A percentile compares a stretch with the other conserved stretches of the same genome.
Evolutionary conservation across 1,284 basidiomycete species (phyloP).

Genomic region (Cutaneotrichosporon arboriforme): DNA sequence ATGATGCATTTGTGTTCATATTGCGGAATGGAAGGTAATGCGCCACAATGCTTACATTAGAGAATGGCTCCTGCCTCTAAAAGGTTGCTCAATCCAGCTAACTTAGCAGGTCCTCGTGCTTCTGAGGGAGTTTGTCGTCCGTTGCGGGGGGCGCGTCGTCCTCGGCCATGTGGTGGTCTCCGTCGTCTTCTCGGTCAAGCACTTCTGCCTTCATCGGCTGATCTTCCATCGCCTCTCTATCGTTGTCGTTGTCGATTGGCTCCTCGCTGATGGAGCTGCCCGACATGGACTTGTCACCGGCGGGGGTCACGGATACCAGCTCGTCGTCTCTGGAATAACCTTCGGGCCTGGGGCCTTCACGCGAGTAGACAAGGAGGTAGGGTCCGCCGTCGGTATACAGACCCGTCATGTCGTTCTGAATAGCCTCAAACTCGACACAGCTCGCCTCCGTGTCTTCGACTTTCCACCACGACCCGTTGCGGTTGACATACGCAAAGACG

Average conservation of each 20-base stretch:
- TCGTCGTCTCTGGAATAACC: slow-evolving; percentile 1
- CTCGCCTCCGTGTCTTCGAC: slow-evolving; percentile 31
- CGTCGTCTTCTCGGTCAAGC: too few species aligned
- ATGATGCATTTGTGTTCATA: background rate
- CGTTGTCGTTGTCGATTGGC: background rate
- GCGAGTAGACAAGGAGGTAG: slow-evolving; percentile 32
- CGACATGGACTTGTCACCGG: background rate
- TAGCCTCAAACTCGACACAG: slow-evolving; percentile 28
- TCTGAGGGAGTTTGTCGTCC: too few species aligned
- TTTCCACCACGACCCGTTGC: slow-evolving; percentile 37
- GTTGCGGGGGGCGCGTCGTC: background rate
- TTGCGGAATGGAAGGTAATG: too few species aligned
- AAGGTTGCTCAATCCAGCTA: too few species aligned
- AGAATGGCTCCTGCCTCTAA: background rate
- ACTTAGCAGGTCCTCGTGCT: too few species aligned
- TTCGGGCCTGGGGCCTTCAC: slow-evolving; percentile 19
- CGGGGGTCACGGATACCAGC: background rate
- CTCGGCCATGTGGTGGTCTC: background rate
- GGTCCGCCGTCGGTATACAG: slow-evolving; percentile 43
- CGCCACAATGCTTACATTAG: background rate
- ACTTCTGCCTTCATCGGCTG: too few species aligned
- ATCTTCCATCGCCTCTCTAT: background rate
- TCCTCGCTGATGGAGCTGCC: slow-evolving; percentile 1
- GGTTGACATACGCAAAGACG: slow-evolving; percentile 33
- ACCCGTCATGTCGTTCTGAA: slow-evolving; percentile 33